Evolutionary conservation across 345 rosid genomes (phyloP).

Genomic region (Zanthoxylum bungeanum): DNA sequence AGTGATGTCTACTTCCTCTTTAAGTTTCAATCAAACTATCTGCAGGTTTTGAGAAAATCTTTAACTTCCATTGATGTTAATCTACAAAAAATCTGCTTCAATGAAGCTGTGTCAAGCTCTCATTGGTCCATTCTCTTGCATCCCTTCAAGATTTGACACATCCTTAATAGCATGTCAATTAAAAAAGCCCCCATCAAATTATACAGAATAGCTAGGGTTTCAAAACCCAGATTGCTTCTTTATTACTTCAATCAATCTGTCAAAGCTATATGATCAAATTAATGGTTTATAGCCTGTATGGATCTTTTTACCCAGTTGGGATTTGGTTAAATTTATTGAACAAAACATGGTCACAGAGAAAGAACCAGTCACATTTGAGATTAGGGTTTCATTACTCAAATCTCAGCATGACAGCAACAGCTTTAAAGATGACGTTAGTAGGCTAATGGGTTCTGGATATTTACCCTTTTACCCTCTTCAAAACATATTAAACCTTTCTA

Average conservation of each 20-base stretch:
- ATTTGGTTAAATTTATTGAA: background rate
- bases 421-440: background rate
- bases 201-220: background rate
- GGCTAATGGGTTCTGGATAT: background rate
- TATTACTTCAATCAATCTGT: background rate
- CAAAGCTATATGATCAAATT: background rate
- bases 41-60: constrained; percentile 6
- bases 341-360: background rate
- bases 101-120: constrained; percentile 27
- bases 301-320: background rate
- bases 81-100: constrained; percentile 1
- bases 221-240: background rate
- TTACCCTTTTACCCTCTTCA: background rate
- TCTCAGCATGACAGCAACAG: background rate
- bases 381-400: constrained; percentile 16
- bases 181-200: background rate
- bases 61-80: constrained; percentile 1
- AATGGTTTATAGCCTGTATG: background rate
- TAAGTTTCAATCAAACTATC: background rate
- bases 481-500: background rate
- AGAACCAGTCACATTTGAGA: constrained; percentile 6
- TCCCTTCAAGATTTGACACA: constrained; percentile 18
- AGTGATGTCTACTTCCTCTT: background rate
- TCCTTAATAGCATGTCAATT: constrained; percentile 22
- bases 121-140: constrained; percentile 17